Evolutionary conservation across 225 moss, liverwort and hornwort species (phyloP).

Genomic region (Climacium dendroides): DNA sequence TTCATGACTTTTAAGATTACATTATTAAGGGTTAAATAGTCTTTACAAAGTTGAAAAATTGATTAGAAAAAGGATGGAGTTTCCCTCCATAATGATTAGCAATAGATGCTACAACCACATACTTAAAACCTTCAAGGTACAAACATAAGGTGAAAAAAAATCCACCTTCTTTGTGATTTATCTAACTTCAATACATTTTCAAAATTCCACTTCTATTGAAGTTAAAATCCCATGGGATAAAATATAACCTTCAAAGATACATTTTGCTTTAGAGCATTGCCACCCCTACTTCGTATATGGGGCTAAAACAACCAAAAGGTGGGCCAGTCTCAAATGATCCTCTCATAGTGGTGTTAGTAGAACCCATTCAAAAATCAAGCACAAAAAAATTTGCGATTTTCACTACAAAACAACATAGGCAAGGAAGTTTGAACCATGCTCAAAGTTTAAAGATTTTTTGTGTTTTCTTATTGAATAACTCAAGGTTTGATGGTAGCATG

Average conservation of each 20-base stretch:
- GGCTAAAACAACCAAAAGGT: too few relatives aligned
- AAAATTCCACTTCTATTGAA: not conserved
- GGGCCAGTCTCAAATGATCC: too few relatives aligned
- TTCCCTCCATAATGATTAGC: not conserved
- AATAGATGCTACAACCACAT: not conserved
- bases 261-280: not conserved
- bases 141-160: not conserved
- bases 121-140: not conserved
- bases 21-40: not conserved
- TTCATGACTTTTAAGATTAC: not conserved
- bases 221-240: not conserved
- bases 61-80: not conserved
- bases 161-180: fast-evolving
- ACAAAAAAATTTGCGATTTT: too few relatives aligned
- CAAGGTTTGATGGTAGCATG: too few relatives aligned
- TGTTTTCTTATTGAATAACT: too few relatives aligned
- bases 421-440: too few relatives aligned
- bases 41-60: not conserved
- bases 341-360: too few relatives aligned
- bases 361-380: too few relatives aligned
- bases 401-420: too few relatives aligned
- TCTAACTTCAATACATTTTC: not conserved
- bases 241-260: not conserved
- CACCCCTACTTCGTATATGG: too few relatives aligned
- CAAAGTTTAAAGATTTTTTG: too few relatives aligned